phyloP scores from a whole-genome alignment of 2,329 filamentous ascomycete genomes.

The Nectriaceae sp. region DNA sequence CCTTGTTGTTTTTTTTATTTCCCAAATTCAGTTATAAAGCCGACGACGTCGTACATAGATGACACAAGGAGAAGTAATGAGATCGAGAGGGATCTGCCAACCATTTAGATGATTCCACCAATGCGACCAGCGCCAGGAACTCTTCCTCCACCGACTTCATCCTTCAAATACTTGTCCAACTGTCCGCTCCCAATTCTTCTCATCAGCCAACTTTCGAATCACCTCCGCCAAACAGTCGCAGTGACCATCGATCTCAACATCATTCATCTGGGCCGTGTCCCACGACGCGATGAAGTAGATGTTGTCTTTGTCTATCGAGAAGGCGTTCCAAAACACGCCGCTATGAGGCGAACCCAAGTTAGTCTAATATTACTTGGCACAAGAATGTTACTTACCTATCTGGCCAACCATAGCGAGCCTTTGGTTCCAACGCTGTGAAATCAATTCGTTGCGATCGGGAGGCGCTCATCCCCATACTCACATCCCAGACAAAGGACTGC shows the following conservation, averaged over 20 bases:
- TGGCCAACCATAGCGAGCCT: slow-evolving; percentile 39
- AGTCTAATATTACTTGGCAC: neutral
- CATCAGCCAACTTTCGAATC: slow-evolving; percentile 30
- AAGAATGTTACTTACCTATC: slow-evolving; percentile 34
- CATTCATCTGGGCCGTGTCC: slow-evolving; percentile 43
- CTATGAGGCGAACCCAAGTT: slow-evolving; percentile 16
- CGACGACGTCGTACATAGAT: too few species aligned
- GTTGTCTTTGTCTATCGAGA: slow-evolving; percentile 34
- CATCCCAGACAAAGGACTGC: slow-evolving; percentile 42
- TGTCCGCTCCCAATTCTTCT: slow-evolving; percentile 30
- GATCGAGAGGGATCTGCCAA: too few species aligned
- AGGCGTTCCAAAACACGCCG: slow-evolving; percentile 42
- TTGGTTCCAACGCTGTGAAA: slow-evolving; percentile 29
- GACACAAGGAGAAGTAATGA: too few species aligned
- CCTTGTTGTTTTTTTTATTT: too few species aligned
- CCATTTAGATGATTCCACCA: too few species aligned
- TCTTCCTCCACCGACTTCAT: too few species aligned
- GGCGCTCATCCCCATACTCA: slow-evolving; percentile 32
- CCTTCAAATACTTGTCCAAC: slow-evolving; percentile 27
- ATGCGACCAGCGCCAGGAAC: too few species aligned
- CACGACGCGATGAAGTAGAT: slow-evolving; percentile 40
- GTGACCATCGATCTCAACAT: slow-evolving; percentile 30
- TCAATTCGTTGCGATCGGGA: slow-evolving; percentile 14
- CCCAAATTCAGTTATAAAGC: too few species aligned
- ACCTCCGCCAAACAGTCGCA: slow-evolving; percentile 34